Conservation (phyloP, 148 eudicot species). For the Camellia granthamiana region DNA sequence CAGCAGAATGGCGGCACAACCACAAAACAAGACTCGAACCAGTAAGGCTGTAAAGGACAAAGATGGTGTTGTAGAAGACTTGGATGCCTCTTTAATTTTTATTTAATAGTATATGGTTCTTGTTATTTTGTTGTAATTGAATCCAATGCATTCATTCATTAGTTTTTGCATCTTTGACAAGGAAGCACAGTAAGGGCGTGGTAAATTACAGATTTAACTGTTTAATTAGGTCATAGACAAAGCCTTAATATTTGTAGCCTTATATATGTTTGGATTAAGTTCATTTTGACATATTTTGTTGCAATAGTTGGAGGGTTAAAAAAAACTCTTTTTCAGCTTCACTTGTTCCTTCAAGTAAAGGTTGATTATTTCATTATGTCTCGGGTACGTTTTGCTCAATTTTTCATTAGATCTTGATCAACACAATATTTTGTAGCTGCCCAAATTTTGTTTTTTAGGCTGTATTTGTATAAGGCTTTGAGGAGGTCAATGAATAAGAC, state of each 20-base stretch:
- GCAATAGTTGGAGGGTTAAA: conserved; percentile 13
- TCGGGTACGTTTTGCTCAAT: no score
- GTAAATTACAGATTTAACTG: conserved; percentile 18
- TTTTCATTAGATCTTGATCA: not conserved
- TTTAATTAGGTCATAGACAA: conserved; percentile 21
- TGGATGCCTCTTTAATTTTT: conserved; percentile 14
- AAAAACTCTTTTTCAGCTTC: not conserved
- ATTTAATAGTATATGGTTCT: conserved; percentile 1
- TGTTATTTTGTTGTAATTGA: conserved; percentile 15
- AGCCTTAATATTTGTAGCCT: conserved; percentile 17
- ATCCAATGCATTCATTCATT: conserved; percentile 40
- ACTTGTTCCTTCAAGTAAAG: not conserved
- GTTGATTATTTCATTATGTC: not conserved
- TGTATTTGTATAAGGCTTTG: no score
- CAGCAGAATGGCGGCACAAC: conserved; percentile 38
- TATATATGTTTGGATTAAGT: conserved; percentile 15
- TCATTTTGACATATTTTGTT: conserved; percentile 15
- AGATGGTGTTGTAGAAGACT: not conserved
- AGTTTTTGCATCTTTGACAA: conserved; percentile 30
- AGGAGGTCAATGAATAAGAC: no score
- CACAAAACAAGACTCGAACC: conserved; percentile 46
- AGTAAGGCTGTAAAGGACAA: conserved; percentile 19
- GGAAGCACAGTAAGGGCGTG: conserved; percentile 22
- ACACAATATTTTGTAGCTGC: not conserved
- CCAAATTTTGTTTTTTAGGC: no score